Conservation (phyloP, 768 basidiomycete genomes). For the Naematelia encephala region DNA sequence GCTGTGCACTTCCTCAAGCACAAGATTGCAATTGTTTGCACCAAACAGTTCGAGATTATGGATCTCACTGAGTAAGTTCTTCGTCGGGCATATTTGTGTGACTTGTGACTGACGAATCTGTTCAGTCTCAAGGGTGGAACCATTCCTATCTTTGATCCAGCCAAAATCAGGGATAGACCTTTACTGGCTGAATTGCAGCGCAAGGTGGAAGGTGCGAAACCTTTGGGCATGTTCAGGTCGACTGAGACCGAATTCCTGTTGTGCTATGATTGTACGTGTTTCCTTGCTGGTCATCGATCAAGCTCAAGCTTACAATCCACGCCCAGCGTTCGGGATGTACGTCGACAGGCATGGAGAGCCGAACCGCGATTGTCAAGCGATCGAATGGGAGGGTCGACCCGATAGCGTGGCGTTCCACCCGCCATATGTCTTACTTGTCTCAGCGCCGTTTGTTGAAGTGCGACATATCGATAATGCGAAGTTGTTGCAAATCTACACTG, state of each 20-base stretch:
- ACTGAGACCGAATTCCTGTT: slow-evolving; percentile 84
- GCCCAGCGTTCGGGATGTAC: slow-evolving; percentile 5
- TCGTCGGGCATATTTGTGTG: too few species aligned
- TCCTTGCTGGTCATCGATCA: background rate
- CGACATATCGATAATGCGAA: slow-evolving; percentile 59
- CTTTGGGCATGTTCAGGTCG: slow-evolving; percentile 84
- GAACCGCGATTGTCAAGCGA: slow-evolving; percentile 63
- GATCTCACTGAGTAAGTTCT: slow-evolving; percentile 82
- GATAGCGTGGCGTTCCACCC: slow-evolving; percentile 84
- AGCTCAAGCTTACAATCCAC: slow-evolving; percentile 8
- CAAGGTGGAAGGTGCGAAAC: slow-evolving; percentile 73
- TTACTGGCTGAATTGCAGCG: slow-evolving; percentile 66
- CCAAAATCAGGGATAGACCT: slow-evolving; percentile 61
- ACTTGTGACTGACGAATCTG: slow-evolving; percentile 6
- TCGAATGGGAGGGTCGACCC: slow-evolving; percentile 93
- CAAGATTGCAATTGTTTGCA: slow-evolving; percentile 86
- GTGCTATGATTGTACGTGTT: slow-evolving; percentile 72
- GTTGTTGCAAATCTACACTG: slow-evolving; percentile 50
- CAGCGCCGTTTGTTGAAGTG: slow-evolving; percentile 84
- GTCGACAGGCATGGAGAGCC: slow-evolving; percentile 67
- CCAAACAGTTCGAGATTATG: slow-evolving; percentile 97
- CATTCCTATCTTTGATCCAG: slow-evolving; percentile 63
- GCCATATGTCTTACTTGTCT: slow-evolving; percentile 83
- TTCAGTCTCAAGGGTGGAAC: slow-evolving; percentile 79
- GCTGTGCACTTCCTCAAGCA: slow-evolving; percentile 90